Evolutionary conservation across 1,284 basidiomycete species (phyloP), one percentile per base, ranked within the genome.

Genomic region (Sporisorium iseilematis-ciliati): DNA sequence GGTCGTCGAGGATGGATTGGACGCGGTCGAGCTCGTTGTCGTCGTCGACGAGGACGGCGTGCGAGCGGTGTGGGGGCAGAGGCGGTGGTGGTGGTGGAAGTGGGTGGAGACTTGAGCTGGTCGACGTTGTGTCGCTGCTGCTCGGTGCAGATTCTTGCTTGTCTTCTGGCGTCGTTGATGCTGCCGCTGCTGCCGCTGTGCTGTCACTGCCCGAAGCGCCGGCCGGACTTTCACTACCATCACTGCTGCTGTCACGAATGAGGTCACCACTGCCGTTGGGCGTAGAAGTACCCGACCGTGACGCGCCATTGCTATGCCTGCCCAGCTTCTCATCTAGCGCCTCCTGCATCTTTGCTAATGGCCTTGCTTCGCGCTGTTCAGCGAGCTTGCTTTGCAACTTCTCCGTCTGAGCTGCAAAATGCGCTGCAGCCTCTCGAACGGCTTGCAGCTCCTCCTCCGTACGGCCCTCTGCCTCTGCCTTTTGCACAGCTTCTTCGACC

Each of bases 291-390:
- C 59, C 57, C n/a, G 67, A 61, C 26, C 53, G 59, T 40, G 65
- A 62, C 5, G 52, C 55, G 16, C 65, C 61, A 52, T 65, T 80
- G 33, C 55, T 49, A 52, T 58, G 82, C 63, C 87, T 90, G 67
- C 90, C 88, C 45, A 93, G 86, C 79, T 91, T 90, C 50, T 79
- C 80, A 31, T 82, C 75, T 14, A 80, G 63, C 16, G 76, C 78
- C 82, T 94, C 92, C 84, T 96, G 93, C 85, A 92, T 91, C 88
- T 92, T 94, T 14, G 93, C 93, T 41, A 97, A 85, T 2, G 95
- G 95, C 40, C 95, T 88, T 66, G 92, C 91, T 80, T 94, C 92
- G 3, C 94, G 88, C 80, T 96, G 92, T 49, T 93, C 91, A 78
- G 93, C 91, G 20, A 97, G 88, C 50, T 58, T 70, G 51, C 62